Evolutionary conservation across 202 grass and related monocot species (phyloP).

Genomic region (Carex sylvatica): DNA sequence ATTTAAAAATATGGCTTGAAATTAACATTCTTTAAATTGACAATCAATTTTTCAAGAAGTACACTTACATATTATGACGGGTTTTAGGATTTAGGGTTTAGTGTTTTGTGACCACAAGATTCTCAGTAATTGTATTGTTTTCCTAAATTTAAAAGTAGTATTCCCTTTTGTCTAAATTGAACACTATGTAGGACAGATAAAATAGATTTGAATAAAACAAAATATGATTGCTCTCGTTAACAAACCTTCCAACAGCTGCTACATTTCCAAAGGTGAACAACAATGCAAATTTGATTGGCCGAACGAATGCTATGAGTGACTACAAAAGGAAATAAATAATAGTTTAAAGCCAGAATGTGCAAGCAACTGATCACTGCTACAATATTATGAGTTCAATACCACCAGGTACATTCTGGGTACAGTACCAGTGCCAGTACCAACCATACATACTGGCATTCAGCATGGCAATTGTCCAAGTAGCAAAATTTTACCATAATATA

Average conservation of each 20-base stretch:
- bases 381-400: not conserved
- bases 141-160: not conserved
- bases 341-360: conserved; percentile 15
- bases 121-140: conserved; percentile 3
- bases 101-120: conserved; percentile 2
- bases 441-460: not conserved
- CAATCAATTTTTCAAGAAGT: not conserved
- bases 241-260: conserved; percentile 80
- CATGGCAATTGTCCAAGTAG: not conserved
- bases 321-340: conserved; percentile 31
- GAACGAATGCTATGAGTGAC: conserved; percentile 69
- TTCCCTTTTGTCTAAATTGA: not conserved
- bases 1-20: not conserved
- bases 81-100: not conserved
- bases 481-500: not conserved
- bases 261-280: conserved; percentile 89
- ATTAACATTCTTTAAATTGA: not conserved
- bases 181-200: not conserved
- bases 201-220: not conserved
- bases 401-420: not conserved
- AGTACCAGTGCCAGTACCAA: not conserved
- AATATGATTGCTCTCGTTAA: not conserved
- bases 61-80: not conserved
- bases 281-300: conserved; percentile 80
- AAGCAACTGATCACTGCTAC: not conserved